Percentiles rank a stretch among this genome's conserved stretches.
Conservation (phyloP, 2,329 filamentous ascomycete species). For the Hypoxylon sp. region DNA sequence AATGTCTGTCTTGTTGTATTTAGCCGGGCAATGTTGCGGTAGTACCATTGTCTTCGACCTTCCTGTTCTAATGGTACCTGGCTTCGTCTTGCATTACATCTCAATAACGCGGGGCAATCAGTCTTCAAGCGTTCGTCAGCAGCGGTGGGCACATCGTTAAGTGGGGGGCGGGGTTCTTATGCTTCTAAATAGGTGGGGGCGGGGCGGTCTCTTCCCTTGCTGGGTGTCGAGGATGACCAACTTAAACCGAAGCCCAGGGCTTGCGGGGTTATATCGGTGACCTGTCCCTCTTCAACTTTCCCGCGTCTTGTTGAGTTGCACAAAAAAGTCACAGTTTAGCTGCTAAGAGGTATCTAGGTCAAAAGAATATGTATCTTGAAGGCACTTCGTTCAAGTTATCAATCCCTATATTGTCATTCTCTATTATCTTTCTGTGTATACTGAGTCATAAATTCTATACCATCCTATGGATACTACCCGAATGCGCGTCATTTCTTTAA, state of each 20-base stretch:
- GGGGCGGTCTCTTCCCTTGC: conserved; percentile 23
- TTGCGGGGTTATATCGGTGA: conserved; percentile 15
- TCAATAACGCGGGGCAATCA: conserved; percentile 41
- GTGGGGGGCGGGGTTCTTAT: conserved; percentile 25
- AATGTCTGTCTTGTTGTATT: conserved; percentile 19
- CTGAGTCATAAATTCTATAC: no score
- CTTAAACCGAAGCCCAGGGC: background rate
- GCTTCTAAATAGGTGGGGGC: conserved; percentile 34
- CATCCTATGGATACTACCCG: background rate
- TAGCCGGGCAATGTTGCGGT: conserved; percentile 29
- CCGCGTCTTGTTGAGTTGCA: background rate
- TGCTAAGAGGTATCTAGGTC: no score
- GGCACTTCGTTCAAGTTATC: background rate
- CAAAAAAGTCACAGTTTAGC: no score
- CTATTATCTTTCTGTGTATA: no score
- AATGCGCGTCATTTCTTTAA: background rate
- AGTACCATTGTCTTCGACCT: conserved; percentile 25
- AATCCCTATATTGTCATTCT: background rate
- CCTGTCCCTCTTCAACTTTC: background rate
- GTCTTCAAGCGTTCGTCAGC: conserved; percentile 25
- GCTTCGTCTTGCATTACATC: conserved; percentile 9
- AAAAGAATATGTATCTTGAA: background rate
- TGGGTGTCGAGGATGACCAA: conserved; percentile 1
- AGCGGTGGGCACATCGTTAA: conserved; percentile 6
- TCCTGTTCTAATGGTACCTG: conserved; percentile 24